Base-by-base conservation (phyloP, 1,284 basidiomycete genomes). In the Apiotrichum brassicae region DNA sequence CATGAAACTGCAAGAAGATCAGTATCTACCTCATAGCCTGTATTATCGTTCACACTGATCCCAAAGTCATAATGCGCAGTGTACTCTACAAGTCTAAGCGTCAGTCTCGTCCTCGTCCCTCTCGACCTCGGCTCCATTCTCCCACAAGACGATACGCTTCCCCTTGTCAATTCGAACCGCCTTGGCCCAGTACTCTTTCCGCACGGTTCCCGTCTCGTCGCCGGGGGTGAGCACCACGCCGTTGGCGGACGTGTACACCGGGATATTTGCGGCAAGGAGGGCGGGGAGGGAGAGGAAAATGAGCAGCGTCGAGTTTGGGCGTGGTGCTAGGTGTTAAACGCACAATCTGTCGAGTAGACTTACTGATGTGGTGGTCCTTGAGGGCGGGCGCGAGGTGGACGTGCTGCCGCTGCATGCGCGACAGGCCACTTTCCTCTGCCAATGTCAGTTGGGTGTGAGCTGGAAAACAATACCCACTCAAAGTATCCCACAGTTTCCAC, bases 191-290 rank as follows among this genome's bases (percentile, higher is more conserved):
- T 56, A 61, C 36, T 64, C 55, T 23, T 56, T 60, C 2, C 43
- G 42, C 7, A 74, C 59, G 0, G 55, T 19, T 4, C 71, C 71
- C 0, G 54, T 40, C 19, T 56, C 56, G 42, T 70, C 58, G 8
- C 73, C 73, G 0, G 73, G 71, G 0, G 69, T 68, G 8, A 75
- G 56, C 3, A 75, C 60, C 13, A 75, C 73, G 3, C 67, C 66
- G 48, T 75, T 75, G 25, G 58, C 53, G 12, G 65, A 65, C 2
- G 65, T 53, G 52, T 65, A 75, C 2, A 74, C 63, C 2, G 65
- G 65, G 36, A 75, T 69, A 3, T 34, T 13, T 7, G 54, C 58
- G 2, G 52, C 46, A 2, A 71, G 51, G n/a, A 73, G 53, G 7
- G 55, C 59, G 3, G 54, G 39, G 0, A 73, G 54, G 34, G 66